Base-by-base conservation (phyloP, 2,329 filamentous ascomycete species). In the Stagonosporopsis tanaceti region DNA sequence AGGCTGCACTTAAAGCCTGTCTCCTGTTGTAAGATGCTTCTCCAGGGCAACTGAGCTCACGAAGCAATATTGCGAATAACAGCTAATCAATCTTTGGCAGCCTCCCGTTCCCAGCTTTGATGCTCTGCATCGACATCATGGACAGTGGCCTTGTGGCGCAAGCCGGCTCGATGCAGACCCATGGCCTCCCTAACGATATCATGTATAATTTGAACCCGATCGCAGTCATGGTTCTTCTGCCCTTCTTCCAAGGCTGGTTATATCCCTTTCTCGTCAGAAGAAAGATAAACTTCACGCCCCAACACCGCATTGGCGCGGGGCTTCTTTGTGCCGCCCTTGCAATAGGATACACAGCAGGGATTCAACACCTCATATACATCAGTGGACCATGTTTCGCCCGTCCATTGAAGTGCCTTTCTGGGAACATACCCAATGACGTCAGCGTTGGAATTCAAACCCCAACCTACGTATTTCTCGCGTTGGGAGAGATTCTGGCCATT, bases 151-250 rank as follows among this genome's bases (percentile, higher is more conserved):
- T 68, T 14, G 52, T 67, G 14, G 63, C 67, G 12, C 67, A 69
- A 57, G 66, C 66, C 12, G 66, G 63, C 7, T 57, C 62, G 27
- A 67, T 70, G 66, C 30, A 61, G 17, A 64, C 62, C 5, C 80
- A 88, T 68, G 89, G 89, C 24, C 83, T 90, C 2, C 90, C 89
- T 67, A 92, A 92, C 79, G 89, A 92, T 69, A 79, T 92, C 53
- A 85, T 92, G 69, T 84, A 87, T 73, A 91, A 91, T 76, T 80
- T 92, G 35, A 87, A 92, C 74, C 88, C 90, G 4, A 85, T 92
- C 63, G 85, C 88, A 20, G 84, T 92, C 60, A 84, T 92, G 66
- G 84, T 92, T 69, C 85, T 92, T 57, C 27, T 28, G 27, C 27
- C 27, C 6, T 4, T 28, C 27, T 28, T 28, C 9, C 27, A 28